Conservation (phyloP, 768 basidiomycete species). For the Boletus rufocinnamomeus region DNA sequence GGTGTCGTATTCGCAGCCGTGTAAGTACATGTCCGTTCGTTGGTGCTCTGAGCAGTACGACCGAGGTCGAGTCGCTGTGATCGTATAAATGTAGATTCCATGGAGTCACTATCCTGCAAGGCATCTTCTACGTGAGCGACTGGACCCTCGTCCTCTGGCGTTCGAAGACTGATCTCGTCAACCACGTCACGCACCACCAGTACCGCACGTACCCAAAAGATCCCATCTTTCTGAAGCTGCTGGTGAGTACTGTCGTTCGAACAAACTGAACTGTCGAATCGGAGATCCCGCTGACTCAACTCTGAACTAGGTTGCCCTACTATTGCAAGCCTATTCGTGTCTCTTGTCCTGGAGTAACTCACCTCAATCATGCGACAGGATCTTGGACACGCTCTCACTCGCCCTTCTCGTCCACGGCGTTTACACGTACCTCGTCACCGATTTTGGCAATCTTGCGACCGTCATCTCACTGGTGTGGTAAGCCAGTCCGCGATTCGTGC, state of each 20-base stretch:
- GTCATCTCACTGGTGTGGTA: not conserved
- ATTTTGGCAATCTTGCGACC: not conserved
- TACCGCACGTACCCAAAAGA: not conserved
- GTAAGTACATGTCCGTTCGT: not conserved
- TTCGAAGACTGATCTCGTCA: not conserved
- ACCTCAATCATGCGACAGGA: not conserved
- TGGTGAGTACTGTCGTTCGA: not conserved
- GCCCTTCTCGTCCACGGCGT: not conserved
- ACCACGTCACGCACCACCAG: not conserved
- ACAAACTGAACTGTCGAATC: not conserved
- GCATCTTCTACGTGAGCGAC: not conserved
- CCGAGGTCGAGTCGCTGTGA: not conserved
- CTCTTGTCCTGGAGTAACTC: not conserved
- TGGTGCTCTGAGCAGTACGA: not conserved
- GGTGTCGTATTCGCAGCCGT: not conserved
- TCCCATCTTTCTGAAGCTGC: not conserved
- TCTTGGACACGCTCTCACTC: not conserved
- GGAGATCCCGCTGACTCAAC: not conserved
- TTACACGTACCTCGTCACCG: not conserved
- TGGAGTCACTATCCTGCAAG: not conserved
- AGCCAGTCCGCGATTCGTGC: not conserved
- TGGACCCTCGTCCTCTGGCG: not conserved
- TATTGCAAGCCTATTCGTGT: not conserved
- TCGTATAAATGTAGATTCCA: not conserved
- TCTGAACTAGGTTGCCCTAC: not conserved